Conservation (phyloP, 1,139 yeast species). For the Taiozyma sp. region DNA sequence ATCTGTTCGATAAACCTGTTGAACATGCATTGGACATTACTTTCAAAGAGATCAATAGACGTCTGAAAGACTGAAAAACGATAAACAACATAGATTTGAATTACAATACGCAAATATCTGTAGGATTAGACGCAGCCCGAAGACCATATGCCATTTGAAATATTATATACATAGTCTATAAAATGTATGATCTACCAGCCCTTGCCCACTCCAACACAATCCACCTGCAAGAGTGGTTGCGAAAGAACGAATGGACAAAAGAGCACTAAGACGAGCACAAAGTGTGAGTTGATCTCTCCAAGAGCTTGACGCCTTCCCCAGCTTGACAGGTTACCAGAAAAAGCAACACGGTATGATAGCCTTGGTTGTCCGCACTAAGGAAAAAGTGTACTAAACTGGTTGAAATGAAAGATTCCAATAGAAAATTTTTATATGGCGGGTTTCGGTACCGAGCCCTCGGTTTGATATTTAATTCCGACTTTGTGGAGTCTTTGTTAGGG, state of each 20-base stretch:
- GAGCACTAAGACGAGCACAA: slow-evolving; percentile 59
- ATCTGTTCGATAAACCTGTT: slow-evolving; percentile 77
- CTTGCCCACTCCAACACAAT: slow-evolving; percentile 35
- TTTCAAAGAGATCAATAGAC: slow-evolving; percentile 52
- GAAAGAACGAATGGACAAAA: slow-evolving; percentile 31
- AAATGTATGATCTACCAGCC: slow-evolving; percentile 60
- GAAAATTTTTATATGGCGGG: slow-evolving; percentile 1
- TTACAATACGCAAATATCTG: background rate
- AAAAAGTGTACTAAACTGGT: slow-evolving; percentile 8
- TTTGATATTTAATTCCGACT: background rate
- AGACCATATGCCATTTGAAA: slow-evolving; percentile 25
- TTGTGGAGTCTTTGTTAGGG: background rate
- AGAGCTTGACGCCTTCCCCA: slow-evolving; percentile 57
- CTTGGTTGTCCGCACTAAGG: slow-evolving; percentile 59
- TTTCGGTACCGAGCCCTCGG: background rate
- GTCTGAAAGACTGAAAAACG: background rate
- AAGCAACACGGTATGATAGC: slow-evolving; percentile 61
- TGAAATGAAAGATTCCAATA: background rate
- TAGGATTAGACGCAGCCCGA: background rate
- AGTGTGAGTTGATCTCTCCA: slow-evolving; percentile 45
- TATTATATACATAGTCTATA: slow-evolving; percentile 33
- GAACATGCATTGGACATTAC: slow-evolving; percentile 61
- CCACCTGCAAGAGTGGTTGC: slow-evolving; percentile 31
- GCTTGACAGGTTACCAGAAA: slow-evolving; percentile 32
- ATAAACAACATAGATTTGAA: background rate